These are phyloP conservation scores for Magnusiomyces suaveolens DNA, from an alignment of 1,139 yeast species.

Conservation along the genomic window DNA sequence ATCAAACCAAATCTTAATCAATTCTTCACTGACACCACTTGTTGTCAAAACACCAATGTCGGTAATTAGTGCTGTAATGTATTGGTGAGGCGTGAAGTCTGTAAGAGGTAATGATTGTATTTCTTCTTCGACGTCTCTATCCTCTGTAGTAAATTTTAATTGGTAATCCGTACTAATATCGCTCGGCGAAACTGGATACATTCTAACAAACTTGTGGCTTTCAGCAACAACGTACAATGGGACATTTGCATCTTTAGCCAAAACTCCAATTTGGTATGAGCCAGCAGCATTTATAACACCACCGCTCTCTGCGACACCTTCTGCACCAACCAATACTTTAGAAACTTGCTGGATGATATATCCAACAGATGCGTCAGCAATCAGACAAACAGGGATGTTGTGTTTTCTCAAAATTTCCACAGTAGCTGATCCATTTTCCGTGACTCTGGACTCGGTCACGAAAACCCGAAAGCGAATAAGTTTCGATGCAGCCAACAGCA, in stretches of 20 bases:
- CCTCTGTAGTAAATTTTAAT: conserved; percentile 30
- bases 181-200: conserved; percentile 88
- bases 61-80: conserved; percentile 88
- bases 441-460: conserved; percentile 88
- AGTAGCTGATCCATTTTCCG: conserved; percentile 69
- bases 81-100: conserved; percentile 94
- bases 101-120: conserved; percentile 42
- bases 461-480: conserved; percentile 79
- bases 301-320: conserved; percentile 98
- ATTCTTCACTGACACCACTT: conserved; percentile 93
- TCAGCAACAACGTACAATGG: conserved; percentile 94
- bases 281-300: conserved; percentile 96
- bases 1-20: conserved; percentile 96
- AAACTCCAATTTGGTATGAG: conserved; percentile 85
- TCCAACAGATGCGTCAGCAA: conserved; percentile 92
- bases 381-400: conserved; percentile 82
- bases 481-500: conserved; percentile 63
- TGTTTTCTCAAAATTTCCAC: conserved; percentile 56
- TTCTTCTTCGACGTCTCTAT: conserved; percentile 19
- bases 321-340: conserved; percentile 93
- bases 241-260: conserved; percentile 82
- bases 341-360: conserved; percentile 85
- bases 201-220: conserved; percentile 87
- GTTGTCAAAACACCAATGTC: conserved; percentile 96
- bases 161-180: conserved; percentile 63